Base-by-base conservation (phyloP, 2,329 filamentous ascomycete genomes). In the Juglanconis oblonga region DNA sequence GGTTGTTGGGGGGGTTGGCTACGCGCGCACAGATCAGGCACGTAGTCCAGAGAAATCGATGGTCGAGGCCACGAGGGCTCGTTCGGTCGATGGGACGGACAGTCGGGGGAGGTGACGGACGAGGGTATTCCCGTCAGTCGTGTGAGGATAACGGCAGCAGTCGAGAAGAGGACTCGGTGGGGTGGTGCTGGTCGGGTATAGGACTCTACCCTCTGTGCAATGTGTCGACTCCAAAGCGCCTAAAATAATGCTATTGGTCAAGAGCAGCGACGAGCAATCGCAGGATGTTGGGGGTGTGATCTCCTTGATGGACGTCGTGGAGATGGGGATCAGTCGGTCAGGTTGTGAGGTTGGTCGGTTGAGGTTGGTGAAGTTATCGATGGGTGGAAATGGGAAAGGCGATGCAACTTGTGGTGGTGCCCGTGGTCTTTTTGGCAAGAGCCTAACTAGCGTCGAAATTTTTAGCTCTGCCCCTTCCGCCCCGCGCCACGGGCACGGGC, bases 1-100 rank as follows among this genome's bases (percentile, higher is more conserved):
- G 81, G 78, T 77, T 49, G 55, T 55, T 44, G 10, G 40, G 5
- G 36, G 75, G 73, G 71, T 70, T 68, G 73, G 73, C 72, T 68
- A 76, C 74, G 79, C 79, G 80, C 80, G 77, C 76, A 72, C 76
- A 52, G 17, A 58, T 64, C 59, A 67, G 44, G 62, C 62, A 58
- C 62, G 62, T 62, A 62, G 56, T 62, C 55, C 36, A 47, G 44
- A 40, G 38, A 51, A 55, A 53, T 33, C n/a, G 55, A 33, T 57
- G 8, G 14, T 33, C 47, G 33, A 32, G 38, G 48, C 29, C 48
- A n/a, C 36, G 55, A 13, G 35, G 48, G 31, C 38, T 51, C 36
- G 55, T 52, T 51, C 29, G 47, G 7, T 57, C 38, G 31, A 17
- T 36, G 9, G 13, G 50, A 11, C 9, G n/a, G 53, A 14, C 44